Conservation (phyloP, 345 rosid genomes). For the Hirschfeldia incana region DNA sequence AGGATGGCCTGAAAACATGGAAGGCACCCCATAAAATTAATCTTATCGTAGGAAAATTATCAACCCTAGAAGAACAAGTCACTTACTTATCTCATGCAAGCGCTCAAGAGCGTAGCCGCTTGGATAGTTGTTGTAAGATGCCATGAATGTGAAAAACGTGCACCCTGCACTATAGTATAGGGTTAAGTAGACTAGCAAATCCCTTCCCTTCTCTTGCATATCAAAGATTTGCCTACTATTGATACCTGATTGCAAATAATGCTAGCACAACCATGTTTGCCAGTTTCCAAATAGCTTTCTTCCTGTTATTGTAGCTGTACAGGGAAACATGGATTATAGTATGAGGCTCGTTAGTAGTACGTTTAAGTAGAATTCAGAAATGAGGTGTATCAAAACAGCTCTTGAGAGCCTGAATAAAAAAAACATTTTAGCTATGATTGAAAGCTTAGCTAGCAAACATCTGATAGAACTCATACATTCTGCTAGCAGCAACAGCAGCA, state of each 20-base stretch:
- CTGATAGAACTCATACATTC: constrained; percentile 58
- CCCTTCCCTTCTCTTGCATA: constrained; percentile 7
- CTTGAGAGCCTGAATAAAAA: constrained; percentile 8
- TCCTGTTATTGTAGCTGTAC: constrained; percentile 85
- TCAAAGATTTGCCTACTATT: constrained; percentile 9
- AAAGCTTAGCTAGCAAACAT: constrained; percentile 28
- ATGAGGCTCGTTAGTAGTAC: constrained; percentile 1
- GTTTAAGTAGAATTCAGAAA: constrained; percentile 8
- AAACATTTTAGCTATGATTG: neutral
- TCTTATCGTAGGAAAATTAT: neutral
- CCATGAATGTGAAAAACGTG: constrained; percentile 69
- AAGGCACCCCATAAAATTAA: constrained; percentile 3
- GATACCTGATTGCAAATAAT: constrained; percentile 70
- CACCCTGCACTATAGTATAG: constrained; percentile 78
- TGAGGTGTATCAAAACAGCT: neutral
- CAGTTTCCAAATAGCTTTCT: constrained; percentile 73
- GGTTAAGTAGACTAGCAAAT: constrained; percentile 31
- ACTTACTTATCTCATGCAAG: constrained; percentile 76
- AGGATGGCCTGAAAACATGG: constrained; percentile 49
- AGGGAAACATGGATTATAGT: constrained; percentile 11
- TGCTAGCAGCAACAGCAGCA: constrained; percentile 87
- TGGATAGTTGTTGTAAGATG: constrained; percentile 88
- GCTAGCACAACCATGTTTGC: constrained; percentile 61
- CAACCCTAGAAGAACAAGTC: constrained; percentile 23
- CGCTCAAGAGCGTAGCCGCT: constrained; percentile 78